These are phyloP conservation scores for Aureobasidium sp. DNA, from an alignment of 2,329 filamentous ascomycete species.

Conservation along the genomic window DNA sequence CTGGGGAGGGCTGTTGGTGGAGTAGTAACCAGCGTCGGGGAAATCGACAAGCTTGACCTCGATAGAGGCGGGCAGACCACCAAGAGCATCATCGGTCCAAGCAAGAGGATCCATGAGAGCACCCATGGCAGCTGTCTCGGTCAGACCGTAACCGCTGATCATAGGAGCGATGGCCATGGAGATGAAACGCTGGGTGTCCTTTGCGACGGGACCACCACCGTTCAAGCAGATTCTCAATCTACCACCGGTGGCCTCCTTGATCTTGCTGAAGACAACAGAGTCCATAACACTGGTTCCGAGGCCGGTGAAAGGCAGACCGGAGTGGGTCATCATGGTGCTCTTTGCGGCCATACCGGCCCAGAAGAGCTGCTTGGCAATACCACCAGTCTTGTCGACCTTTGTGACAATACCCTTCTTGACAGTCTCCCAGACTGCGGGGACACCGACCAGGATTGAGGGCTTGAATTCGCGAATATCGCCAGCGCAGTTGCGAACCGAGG, in stretches of 20 bases:
- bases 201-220: constrained; percentile 82
- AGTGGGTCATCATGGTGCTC: constrained; percentile 46
- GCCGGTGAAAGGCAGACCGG: constrained; percentile 39
- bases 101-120: constrained; percentile 75
- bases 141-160: constrained; percentile 89
- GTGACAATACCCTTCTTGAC: constrained; percentile 87
- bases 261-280: constrained; percentile 78
- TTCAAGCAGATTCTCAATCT: constrained; percentile 85
- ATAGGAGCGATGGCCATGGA: constrained; percentile 89
- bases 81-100: constrained; percentile 69
- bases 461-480: constrained; percentile 90
- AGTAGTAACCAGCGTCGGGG: constrained; percentile 75
- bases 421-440: constrained; percentile 94
- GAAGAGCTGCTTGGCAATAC: constrained; percentile 70
- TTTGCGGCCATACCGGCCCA: constrained; percentile 56
- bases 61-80: constrained; percentile 65
- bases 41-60: constrained; percentile 91
- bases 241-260: constrained; percentile 84
- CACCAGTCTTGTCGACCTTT: constrained; percentile 64
- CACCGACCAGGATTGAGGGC: constrained; percentile 85
- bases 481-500: constrained; percentile 76
- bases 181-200: constrained; percentile 81
- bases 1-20: constrained; percentile 67
- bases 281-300: constrained; percentile 62
- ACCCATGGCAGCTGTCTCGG: constrained; percentile 71